Evolutionary conservation across 106 monocot genomes (phyloP).

Genomic region (Dendrobium nobile): DNA sequence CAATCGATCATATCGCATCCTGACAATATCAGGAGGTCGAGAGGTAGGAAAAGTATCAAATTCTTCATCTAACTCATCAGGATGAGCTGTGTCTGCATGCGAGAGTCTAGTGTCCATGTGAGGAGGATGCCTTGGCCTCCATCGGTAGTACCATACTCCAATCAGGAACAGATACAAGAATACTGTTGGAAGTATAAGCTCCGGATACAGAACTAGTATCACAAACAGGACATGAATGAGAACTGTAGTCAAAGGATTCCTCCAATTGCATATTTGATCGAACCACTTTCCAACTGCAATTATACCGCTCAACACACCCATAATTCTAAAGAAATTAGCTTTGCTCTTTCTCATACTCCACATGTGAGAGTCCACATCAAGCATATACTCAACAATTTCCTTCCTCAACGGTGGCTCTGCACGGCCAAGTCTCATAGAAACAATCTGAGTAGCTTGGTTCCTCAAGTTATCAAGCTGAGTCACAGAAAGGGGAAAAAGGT

Average conservation of each 20-base stretch:
- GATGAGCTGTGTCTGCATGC: slow-evolving; percentile 41
- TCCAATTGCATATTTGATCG: slow-evolving; percentile 50
- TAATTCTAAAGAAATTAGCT: slow-evolving; percentile 70
- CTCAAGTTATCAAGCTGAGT: slow-evolving; percentile 51
- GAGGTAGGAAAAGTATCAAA: slow-evolving; percentile 70
- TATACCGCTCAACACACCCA: slow-evolving; percentile 38
- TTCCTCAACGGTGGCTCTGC: slow-evolving; percentile 62
- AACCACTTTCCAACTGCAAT: slow-evolving; percentile 38
- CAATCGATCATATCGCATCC: slow-evolving; percentile 72
- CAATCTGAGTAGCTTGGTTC: slow-evolving; percentile 51
- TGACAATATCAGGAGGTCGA: slow-evolving; percentile 33
- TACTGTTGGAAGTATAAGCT: slow-evolving; percentile 61
- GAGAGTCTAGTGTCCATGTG: slow-evolving; percentile 73
- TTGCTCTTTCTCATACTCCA: slow-evolving; percentile 89
- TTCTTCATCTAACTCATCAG: slow-evolving; percentile 74
- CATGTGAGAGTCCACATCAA: slow-evolving; percentile 58
- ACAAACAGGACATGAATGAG: slow-evolving; percentile 55
- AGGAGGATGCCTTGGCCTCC: slow-evolving; percentile 46
- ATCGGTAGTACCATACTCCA: slow-evolving; percentile 61
- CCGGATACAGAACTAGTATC: slow-evolving; percentile 57
- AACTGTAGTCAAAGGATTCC: slow-evolving; percentile 60
- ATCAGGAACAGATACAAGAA: slow-evolving; percentile 71
- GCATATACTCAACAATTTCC: slow-evolving; percentile 74
- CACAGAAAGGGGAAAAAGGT: slow-evolving; percentile 51
- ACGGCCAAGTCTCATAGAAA: slow-evolving; percentile 52